These are phyloP conservation scores for Vigna hirtella DNA, from an alignment of 306 rosid species.

Conservation along the genomic window DNA sequence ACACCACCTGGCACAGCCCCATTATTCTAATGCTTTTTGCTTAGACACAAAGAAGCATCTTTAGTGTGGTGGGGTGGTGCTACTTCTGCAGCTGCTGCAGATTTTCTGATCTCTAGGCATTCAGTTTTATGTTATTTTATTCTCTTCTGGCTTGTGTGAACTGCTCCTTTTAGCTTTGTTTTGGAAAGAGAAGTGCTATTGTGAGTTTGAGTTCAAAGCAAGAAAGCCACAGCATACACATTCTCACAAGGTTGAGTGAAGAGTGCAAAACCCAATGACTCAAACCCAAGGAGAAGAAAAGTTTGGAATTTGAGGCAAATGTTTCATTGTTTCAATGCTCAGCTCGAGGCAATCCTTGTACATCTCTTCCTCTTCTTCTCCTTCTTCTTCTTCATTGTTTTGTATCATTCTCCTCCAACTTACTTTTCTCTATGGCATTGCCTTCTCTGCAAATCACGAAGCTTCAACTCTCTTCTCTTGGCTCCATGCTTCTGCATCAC, in stretches of 20 bases:
- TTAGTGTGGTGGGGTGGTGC: conserved; percentile 51
- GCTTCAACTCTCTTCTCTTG: conserved; percentile 78
- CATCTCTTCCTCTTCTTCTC: conserved; percentile 41
- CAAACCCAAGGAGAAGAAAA: conserved; percentile 54
- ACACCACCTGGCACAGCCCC: conserved; percentile 44
- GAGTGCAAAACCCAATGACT: conserved; percentile 57
- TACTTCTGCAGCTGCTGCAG: conserved; percentile 43
- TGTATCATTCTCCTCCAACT: conserved; percentile 43
- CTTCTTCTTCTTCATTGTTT: conserved; percentile 38
- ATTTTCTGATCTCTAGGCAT: conserved; percentile 63
- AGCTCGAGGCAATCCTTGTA: conserved; percentile 54
- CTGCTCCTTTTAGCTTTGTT: conserved; percentile 30
- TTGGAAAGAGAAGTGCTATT: background rate
- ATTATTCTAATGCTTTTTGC: conserved; percentile 50
- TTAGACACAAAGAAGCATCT: conserved; percentile 57
- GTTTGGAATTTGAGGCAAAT: conserved; percentile 68
- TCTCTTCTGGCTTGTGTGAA: conserved; percentile 6
- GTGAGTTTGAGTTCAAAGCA: conserved; percentile 61
- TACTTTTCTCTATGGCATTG: conserved; percentile 44
- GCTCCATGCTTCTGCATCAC: conserved; percentile 64
- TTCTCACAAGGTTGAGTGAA: conserved; percentile 45
- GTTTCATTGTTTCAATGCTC: conserved; percentile 66
- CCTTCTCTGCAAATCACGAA: conserved; percentile 71
- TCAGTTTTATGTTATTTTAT: conserved; percentile 46
- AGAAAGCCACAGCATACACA: conserved; percentile 49